Evolutionary conservation across 768 basidiomycete genomes (phyloP).

Genomic region (Dentipellis sp.): DNA sequence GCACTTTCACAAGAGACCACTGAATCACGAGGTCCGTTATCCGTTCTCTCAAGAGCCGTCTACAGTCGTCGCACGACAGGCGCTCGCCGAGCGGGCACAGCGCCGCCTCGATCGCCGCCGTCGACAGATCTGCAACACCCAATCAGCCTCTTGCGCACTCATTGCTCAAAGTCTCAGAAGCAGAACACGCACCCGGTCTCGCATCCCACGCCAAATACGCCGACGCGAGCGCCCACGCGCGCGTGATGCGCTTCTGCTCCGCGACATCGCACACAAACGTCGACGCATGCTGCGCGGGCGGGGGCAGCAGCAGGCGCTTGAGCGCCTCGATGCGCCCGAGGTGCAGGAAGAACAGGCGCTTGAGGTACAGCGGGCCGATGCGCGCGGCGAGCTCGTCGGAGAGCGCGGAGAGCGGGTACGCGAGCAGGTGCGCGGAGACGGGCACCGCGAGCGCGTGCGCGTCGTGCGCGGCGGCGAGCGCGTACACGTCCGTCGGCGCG

Average conservation of each 20-base stretch:
- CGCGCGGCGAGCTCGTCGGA: conserved; percentile 61
- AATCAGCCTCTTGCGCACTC: background rate
- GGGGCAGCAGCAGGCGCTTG: conserved; percentile 66
- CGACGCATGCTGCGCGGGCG: conserved; percentile 65
- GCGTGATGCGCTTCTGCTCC: conserved; percentile 70
- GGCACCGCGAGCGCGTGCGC: conserved; percentile 68
- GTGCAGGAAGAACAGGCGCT: conserved; percentile 76
- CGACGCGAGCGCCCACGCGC: conserved; percentile 76
- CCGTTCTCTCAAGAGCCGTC: conserved; percentile 49
- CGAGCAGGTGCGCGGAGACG: conserved; percentile 66
- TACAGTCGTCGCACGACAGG: conserved; percentile 62
- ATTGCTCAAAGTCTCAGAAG: background rate
- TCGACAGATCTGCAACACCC: conserved; percentile 51
- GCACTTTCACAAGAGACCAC: conserved; percentile 74
- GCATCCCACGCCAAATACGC: conserved; percentile 84
- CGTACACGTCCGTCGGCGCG: conserved; percentile 63
- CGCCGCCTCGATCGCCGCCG: conserved; percentile 61
- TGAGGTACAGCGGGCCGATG: conserved; percentile 72
- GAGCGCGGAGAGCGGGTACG: conserved; percentile 55
- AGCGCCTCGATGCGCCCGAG: conserved; percentile 77
- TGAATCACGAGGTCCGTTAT: conserved; percentile 60
- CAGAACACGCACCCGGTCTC: conserved; percentile 49
- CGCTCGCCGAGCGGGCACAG: conserved; percentile 62
- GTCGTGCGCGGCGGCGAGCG: conserved; percentile 57
- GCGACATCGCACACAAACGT: conserved; percentile 57